Conservation (phyloP, 306 rosid genomes). For the Pueraria montana region DNA sequence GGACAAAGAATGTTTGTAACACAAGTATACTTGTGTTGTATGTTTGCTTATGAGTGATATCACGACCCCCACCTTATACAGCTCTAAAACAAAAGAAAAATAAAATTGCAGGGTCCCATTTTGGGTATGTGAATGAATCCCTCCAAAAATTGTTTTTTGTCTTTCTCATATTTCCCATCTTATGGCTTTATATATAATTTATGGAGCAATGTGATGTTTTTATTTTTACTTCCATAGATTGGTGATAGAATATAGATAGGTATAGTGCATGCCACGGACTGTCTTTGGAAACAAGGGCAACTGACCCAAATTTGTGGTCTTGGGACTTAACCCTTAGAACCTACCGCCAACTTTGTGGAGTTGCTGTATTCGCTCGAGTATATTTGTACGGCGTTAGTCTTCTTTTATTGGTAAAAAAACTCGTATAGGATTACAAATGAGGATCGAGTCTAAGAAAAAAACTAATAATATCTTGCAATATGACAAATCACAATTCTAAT, state of each 20-base stretch:
- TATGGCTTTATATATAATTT: neutral
- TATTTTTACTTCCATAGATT: neutral
- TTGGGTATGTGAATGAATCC: constrained; percentile 44
- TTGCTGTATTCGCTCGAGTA: no score
- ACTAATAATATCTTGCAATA: no score
- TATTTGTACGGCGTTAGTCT: no score
- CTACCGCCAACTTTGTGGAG: no score
- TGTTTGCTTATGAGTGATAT: neutral
- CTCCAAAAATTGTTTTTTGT: constrained; percentile 39
- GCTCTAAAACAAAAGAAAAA: constrained; percentile 16
- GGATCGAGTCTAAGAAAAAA: no score
- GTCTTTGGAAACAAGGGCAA: constrained; percentile 59
- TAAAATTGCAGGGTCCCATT: constrained; percentile 1
- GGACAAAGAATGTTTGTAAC: constrained; percentile 75
- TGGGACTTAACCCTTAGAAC: constrained; percentile 37
- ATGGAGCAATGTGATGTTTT: constrained; percentile 51
- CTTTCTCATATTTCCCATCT: constrained; percentile 23
- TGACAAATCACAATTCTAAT: no score
- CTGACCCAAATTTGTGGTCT: constrained; percentile 52
- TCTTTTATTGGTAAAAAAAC: no score
- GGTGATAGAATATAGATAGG: constrained; percentile 13
- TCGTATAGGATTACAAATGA: neutral
- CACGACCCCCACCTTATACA: constrained; percentile 25
- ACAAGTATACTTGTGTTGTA: constrained; percentile 51
- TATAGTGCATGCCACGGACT: constrained; percentile 9